Evolutionary conservation across 106 monocot species (phyloP).

Genomic region (Chionographis japonica): DNA sequence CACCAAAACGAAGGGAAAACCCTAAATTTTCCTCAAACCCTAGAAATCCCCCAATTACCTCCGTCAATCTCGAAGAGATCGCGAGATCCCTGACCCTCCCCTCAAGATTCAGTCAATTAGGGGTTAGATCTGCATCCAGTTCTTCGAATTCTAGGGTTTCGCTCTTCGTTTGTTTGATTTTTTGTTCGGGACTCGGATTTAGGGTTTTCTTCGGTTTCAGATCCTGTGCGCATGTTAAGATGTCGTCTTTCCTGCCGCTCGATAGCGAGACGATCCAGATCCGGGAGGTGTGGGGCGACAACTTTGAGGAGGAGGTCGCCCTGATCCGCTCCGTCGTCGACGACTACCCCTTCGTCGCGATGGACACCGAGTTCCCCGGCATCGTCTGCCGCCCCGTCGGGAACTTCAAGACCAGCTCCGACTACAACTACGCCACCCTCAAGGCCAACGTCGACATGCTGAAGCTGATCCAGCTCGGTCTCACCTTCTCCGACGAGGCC

Average conservation of each 20-base stretch:
- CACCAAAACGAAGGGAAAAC: too few relatives aligned
- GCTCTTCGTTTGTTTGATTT: too few relatives aligned
- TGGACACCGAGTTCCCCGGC: slow-evolving; percentile 40
- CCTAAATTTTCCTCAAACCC: too few relatives aligned
- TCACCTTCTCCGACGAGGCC: slow-evolving; percentile 39
- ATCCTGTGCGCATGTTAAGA: background rate
- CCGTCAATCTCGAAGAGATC: too few relatives aligned
- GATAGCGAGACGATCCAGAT: slow-evolving; percentile 19
- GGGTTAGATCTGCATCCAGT: too few relatives aligned
- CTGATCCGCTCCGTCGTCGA: slow-evolving; percentile 37
- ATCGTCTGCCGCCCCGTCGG: slow-evolving; percentile 34
- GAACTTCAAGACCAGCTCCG: slow-evolving; percentile 21
- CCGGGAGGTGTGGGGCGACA: slow-evolving; percentile 42
- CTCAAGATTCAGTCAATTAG: too few relatives aligned
- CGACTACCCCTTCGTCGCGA: slow-evolving; percentile 31
- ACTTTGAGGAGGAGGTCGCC: slow-evolving; percentile 32
- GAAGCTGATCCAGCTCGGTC: slow-evolving; percentile 44
- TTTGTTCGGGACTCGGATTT: too few relatives aligned
- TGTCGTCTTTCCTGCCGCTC: slow-evolving; percentile 14
- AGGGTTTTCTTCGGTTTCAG: background rate
- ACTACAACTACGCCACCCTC: slow-evolving; percentile 37
- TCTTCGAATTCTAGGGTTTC: too few relatives aligned
- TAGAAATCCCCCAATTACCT: too few relatives aligned
- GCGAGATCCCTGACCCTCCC: too few relatives aligned
- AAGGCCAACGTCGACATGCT: slow-evolving; percentile 47